Base-by-base conservation (phyloP, 345 rosid genomes). In the Turnera subulata region DNA sequence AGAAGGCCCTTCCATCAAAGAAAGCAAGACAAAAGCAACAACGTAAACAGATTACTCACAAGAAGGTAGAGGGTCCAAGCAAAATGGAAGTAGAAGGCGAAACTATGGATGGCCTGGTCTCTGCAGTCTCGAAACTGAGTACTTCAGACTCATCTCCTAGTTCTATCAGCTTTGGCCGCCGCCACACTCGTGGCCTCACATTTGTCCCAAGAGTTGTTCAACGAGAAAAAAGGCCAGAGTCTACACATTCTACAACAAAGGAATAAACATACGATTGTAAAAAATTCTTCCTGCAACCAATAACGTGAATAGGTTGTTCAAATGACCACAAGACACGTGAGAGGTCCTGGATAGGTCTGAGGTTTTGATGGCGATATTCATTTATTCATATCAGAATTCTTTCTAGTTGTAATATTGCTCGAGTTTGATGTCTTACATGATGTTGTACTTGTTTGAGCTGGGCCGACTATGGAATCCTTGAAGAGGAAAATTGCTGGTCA, bases 11-110 rank as follows among this genome's bases (percentile, higher is more conserved):
- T 18, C 82, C 72, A 66, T 92, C 98, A 52, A 89, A 75, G 84
- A 92, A 89, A 71, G 83, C 68, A 43, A 86, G 98, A 66, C 85
- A 78, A 67, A 92, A 83, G 76, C 62, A 57, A 55, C 84, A 73
- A 43, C 72, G 61, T 29, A 78, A 77, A 61, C 71, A 61, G 43
- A 50, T 50, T 15, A n/a, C 56, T 39, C 65, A 56, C 29, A 68
- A 52, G 62, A 69, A 53, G 29, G 81, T 72, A 29, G 71, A 67
- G 61, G 58, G 73, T 14, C 39, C 84, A 52, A 73, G 62, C 50
- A 59, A 78, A 33, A 86, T 86, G 96, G 97, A 89, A 52, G 83
- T 83, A n/a, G 97, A 89, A 78, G 76, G 78, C 22, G 80, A 82
- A 72, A 59, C 68, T 48, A 61, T 86, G n/a, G 80, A 80, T 37